These are phyloP conservation scores for Castanea crenata DNA, from an alignment of 306 rosid species.

Conservation along the genomic window DNA sequence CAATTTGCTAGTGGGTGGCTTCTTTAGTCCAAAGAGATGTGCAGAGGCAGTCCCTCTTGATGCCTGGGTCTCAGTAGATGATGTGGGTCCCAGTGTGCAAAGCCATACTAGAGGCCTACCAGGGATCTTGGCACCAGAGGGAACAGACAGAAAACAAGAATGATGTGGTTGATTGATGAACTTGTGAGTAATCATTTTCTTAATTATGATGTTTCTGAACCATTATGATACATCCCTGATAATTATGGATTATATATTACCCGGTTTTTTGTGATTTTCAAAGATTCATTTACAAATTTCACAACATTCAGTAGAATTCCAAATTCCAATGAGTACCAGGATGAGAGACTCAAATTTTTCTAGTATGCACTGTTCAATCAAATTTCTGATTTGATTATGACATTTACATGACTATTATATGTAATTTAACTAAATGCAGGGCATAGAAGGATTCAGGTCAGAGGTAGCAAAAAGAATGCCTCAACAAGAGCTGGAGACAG, in stretches of 20 bases:
- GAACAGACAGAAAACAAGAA: conserved; percentile 82
- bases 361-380: background rate
- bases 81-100: conserved; percentile 65
- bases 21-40: conserved; percentile 87
- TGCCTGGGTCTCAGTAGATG: conserved; percentile 91
- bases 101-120: conserved; percentile 74
- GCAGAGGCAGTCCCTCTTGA: conserved; percentile 92
- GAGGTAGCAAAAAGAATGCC: conserved; percentile 93
- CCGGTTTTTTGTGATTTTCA: background rate
- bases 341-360: background rate
- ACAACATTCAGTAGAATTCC: too few relatives aligned
- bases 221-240: background rate
- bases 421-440: conserved; percentile 44
- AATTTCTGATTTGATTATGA: background rate
- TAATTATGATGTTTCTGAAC: background rate
- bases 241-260: background rate
- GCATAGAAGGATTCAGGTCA: conserved; percentile 83
- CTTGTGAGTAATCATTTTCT: conserved; percentile 40
- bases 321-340: background rate
- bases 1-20: conserved; percentile 91
- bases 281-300: background rate
- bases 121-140: conserved; percentile 94
- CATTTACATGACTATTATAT: background rate
- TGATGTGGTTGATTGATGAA: conserved; percentile 99
- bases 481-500: conserved; percentile 54